Conservation (phyloP, 2,329 filamentous ascomycete genomes). For the Botrytis aclada region DNA sequence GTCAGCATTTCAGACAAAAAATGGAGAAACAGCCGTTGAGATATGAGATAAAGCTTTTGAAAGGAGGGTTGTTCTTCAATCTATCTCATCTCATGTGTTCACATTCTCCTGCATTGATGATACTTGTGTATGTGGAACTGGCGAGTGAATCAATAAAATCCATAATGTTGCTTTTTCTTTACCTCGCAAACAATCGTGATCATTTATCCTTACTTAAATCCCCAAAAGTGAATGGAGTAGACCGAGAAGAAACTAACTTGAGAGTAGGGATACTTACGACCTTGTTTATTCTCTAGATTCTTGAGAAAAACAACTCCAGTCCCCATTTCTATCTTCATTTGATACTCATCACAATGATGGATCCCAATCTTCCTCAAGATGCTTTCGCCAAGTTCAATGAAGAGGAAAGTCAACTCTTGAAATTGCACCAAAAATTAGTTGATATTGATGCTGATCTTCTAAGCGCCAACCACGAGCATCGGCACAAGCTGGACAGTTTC, state of each 20-base stretch:
- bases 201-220: neutral
- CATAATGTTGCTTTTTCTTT: neutral
- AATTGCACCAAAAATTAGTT: neutral
- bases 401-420: neutral
- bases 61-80: neutral
- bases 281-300: neutral
- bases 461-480: neutral
- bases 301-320: neutral
- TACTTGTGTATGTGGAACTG: neutral
- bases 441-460: neutral
- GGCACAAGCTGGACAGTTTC: neutral
- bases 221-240: too few relatives aligned
- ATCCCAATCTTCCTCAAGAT: neutral
- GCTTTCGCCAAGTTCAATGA: neutral
- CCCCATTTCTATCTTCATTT: neutral
- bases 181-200: neutral
- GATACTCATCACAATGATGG: neutral
- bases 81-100: neutral
- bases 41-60: neutral
- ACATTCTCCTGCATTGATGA: neutral
- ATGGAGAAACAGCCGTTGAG: neutral
- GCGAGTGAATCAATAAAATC: neutral
- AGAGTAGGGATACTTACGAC: neutral
- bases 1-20: neutral
- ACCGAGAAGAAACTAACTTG: neutral